phyloP scores from a whole-genome alignment of 495 filamentous ascomycete species.

The Penicillium salamii region DNA sequence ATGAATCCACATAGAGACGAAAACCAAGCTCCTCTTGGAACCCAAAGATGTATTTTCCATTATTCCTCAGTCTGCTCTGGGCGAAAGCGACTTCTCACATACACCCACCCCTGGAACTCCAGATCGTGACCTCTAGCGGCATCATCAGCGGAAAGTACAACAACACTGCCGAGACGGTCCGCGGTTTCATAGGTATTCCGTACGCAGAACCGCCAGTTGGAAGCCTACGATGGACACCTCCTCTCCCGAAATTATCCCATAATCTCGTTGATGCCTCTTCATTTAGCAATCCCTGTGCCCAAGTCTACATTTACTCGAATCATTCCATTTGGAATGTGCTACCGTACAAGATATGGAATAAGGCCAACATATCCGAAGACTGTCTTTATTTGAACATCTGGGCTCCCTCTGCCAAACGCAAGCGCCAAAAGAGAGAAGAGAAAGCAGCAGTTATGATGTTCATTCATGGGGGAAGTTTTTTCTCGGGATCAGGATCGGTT shows the following conservation, averaged over 20 bases:
- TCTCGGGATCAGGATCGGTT: conserved; percentile 27
- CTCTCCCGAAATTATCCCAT: conserved; percentile 5
- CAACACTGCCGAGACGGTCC: conserved; percentile 23
- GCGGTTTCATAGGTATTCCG: conserved; percentile 35
- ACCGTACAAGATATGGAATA: conserved; percentile 8
- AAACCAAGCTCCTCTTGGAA: no score
- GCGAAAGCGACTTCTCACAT: background rate
- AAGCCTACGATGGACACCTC: conserved; percentile 19
- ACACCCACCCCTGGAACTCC: background rate
- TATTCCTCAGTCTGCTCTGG: background rate
- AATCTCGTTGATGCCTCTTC: conserved; percentile 7
- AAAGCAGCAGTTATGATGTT: conserved; percentile 20
- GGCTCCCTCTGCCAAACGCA: conserved; percentile 22
- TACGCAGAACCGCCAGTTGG: conserved; percentile 29
- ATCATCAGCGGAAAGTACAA: conserved; percentile 34
- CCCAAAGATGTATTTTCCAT: background rate
- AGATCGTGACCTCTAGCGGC: conserved; percentile 21
- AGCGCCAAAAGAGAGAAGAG: background rate
- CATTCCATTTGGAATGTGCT: conserved; percentile 12
- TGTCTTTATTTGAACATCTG: conserved; percentile 55
- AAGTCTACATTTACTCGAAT: conserved; percentile 7
- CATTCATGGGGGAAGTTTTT: conserved; percentile 26
- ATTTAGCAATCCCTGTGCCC: conserved; percentile 11
- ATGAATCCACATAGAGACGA: no score
- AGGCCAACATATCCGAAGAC: conserved; percentile 38